phyloP scores from a whole-genome alignment of 2,329 filamentous ascomycete species.

The Pyrenochaeta sp. region DNA sequence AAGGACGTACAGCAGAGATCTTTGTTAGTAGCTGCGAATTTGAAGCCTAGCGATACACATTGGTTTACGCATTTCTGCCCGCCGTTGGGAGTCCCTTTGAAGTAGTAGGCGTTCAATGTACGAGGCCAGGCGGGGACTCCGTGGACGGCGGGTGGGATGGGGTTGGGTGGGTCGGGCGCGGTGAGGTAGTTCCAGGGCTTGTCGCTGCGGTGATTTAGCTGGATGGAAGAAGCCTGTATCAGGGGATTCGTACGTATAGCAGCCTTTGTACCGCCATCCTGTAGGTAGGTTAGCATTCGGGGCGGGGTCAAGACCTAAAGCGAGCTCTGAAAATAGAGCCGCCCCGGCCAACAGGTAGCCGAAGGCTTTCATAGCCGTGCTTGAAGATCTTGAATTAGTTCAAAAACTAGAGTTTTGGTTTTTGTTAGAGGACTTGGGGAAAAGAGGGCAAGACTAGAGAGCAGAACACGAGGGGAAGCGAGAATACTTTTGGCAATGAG shows the following conservation, averaged over 20 bases:
- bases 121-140: neutral
- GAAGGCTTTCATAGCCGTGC: slow-evolving; percentile 21
- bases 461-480: neutral
- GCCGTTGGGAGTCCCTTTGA: slow-evolving; percentile 5
- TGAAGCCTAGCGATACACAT: slow-evolving; percentile 9
- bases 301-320: slow-evolving; percentile 7
- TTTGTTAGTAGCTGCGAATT: slow-evolving; percentile 19
- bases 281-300: slow-evolving; percentile 6
- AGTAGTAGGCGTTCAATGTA: slow-evolving; percentile 12
- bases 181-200: neutral
- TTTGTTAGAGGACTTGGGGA: neutral
- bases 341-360: slow-evolving; percentile 23
- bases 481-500: neutral
- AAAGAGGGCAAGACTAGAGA: neutral
- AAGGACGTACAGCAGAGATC: slow-evolving; percentile 26
- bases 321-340: slow-evolving; percentile 12
- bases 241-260: slow-evolving; percentile 15
- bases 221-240: neutral
- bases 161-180: neutral
- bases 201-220: neutral
- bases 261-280: slow-evolving; percentile 25
- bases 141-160: neutral
- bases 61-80: slow-evolving; percentile 6
- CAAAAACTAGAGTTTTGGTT: neutral
- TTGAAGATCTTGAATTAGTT: slow-evolving; percentile 1